phyloP scores from a whole-genome alignment of 2,329 filamentous ascomycete species.

The Corniculantispora saksenae region DNA sequence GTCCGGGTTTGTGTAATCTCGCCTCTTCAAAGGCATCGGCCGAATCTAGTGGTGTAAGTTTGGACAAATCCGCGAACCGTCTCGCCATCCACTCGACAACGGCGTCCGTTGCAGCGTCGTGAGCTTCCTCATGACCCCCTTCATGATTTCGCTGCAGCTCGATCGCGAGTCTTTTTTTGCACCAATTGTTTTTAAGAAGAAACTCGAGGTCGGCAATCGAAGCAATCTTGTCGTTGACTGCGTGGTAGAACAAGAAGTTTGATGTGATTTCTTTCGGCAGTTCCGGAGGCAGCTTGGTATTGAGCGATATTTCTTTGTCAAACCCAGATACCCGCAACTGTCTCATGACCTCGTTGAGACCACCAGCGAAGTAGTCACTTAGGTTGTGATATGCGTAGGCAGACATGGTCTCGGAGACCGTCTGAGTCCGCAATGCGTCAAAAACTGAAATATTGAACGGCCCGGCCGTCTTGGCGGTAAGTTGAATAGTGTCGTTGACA shows the following conservation, averaged over 20 bases:
- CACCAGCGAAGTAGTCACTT: conserved; percentile 10
- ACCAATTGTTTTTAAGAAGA: neutral
- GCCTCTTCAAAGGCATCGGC: no score
- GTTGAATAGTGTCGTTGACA: neutral
- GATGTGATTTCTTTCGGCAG: neutral
- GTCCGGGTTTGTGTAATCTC: no score
- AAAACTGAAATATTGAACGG: conserved; percentile 5
- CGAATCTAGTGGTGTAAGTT: neutral
- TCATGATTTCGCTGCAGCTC: neutral
- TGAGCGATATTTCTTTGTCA: neutral
- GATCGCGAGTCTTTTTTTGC: neutral
- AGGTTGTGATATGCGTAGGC: neutral
- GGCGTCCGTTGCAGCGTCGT: no score
- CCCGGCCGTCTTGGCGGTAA: neutral
- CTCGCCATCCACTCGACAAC: neutral
- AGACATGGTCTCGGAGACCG: neutral
- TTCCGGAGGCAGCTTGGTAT: neutral
- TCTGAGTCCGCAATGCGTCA: neutral
- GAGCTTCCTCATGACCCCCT: neutral
- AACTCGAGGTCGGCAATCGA: neutral
- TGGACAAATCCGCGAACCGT: neutral
- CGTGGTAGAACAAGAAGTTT: neutral
- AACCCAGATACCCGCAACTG: neutral
- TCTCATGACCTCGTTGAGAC: neutral
- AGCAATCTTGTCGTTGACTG: neutral